Base-by-base conservation (phyloP, 2,329 filamentous ascomycete genomes). In the Mycosphaerella arachidis region DNA sequence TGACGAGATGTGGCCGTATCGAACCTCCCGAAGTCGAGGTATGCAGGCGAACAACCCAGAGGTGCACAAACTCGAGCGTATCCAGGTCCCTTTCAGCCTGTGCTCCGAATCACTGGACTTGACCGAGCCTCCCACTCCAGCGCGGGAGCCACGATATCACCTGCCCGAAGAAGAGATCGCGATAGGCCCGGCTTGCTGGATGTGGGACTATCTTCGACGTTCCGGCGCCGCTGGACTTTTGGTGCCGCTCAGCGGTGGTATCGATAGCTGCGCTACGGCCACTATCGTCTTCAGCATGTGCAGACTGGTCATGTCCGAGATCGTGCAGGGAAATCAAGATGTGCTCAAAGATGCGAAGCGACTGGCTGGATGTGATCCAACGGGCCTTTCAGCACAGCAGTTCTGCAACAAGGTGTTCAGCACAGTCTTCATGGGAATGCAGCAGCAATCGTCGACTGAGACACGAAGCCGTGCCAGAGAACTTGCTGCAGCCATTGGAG, bases 361-460 rank as follows among this genome's bases (percentile, higher is more conserved):
- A 6, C 80, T 88, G 4, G 81, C 79, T 10, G 78, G 82, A 48
- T 73, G 78, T 4, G 75, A 78, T 55, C 84, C 85, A 1, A 77
- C 75, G 20, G 57, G 53, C 9, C 53, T 73, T 55, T 84, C 81
- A 0, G 78, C 85, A 0, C 78, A 89, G 67, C 84, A 88, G 57
- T 78, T 90, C 37, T 85, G 80, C 66, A 76, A 77, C 53, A 74
- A 77, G 2, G 78, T 88, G 43, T 86, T 89, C 66, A 80, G 83
- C 65, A 90, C 86, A 1, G 79, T 81, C 51, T 90, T 86, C 73
- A 88, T 91, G 85, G 89, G 88, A 10, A 92, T 77, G 75, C 70
- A 86, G 69, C 76, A 80, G 65, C 84, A 88, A 63, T 87, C 87
- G 46, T 86, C 83, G 53, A 75, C 77, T 46, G 87, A 91, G 64